Evolutionary conservation across 257 asterid species (phyloP).

Genomic region (Osmanthus fragrans): DNA sequence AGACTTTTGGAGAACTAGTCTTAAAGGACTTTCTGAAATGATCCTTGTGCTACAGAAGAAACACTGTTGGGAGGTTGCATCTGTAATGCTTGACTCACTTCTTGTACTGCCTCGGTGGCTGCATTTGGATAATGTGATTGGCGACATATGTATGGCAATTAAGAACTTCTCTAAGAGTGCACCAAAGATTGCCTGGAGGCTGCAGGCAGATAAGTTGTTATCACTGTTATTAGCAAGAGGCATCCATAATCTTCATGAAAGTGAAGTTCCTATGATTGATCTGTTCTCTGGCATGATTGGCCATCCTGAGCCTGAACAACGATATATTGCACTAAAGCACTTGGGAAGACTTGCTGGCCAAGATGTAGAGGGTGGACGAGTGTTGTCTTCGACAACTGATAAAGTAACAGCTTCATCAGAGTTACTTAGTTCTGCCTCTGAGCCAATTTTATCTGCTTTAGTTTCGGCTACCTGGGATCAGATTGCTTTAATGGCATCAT

Average conservation of each 20-base stretch:
- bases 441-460: conserved; percentile 48
- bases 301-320: conserved; percentile 95
- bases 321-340: conserved; percentile 83
- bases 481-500: conserved; percentile 72
- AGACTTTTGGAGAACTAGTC: conserved; percentile 56
- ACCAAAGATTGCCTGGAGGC: conserved; percentile 79
- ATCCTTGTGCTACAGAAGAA: conserved; percentile 64
- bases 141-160: conserved; percentile 55
- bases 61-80: conserved; percentile 85
- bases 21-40: conserved; percentile 61
- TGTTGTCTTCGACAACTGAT: conserved; percentile 36
- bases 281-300: conserved; percentile 69
- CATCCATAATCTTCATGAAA: conserved; percentile 46
- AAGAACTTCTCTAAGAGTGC: conserved; percentile 65
- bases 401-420: conserved; percentile 42
- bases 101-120: conserved; percentile 60
- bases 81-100: conserved; percentile 67
- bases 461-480: conserved; percentile 86
- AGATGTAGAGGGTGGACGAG: conserved; percentile 50
- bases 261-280: conserved; percentile 61
- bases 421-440: conserved; percentile 38
- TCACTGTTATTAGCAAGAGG: conserved; percentile 62
- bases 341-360: conserved; percentile 71
- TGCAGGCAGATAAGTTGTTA: conserved; percentile 71
- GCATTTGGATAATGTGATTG: conserved; percentile 51